Base-by-base conservation (phyloP, 1,284 basidiomycete species). In the Stygiomarasmius scandens region DNA sequence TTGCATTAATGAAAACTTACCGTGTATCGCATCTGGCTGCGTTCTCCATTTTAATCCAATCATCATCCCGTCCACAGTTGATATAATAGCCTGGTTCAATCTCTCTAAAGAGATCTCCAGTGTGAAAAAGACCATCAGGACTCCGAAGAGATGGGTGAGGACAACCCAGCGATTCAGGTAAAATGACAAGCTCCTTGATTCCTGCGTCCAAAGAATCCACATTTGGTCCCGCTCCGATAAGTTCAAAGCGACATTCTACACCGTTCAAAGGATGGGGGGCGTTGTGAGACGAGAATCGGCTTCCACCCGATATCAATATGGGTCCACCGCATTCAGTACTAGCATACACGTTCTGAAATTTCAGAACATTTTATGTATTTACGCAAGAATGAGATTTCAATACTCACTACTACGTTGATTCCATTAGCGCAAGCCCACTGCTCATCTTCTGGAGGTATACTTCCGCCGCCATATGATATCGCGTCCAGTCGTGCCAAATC, bases 51-150 rank as follows among this genome's bases (percentile, higher is more conserved):
- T 63, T 56, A 45, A 71, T 67, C 68, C 67, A 71, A 51, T 69
- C 68, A 46, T 68, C 67, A 27, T 63, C 66, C 10, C 68, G 53
- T 24, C 68, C 67, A 19, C 68, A 66, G 55, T 66, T 70, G 19
- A 62, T 49, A 49, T 66, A 70, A 14, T 59, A 63, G 19, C 67
- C 67, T 3, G 63, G 62, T 32, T 63, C 52, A 5, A 66, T 65
- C 53, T 71, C 64, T 50, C 69, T 67, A 49, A 71, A 69, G 0
- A 71, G 61, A 52, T 70, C 69, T 2, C 67, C 69, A 1, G 69
- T 67, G 36, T 55, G 46, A 38, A 69, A 58, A 54, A 71, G 66
- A 4, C 68, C 67, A 43, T 69, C 67, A 11, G 64, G 57, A 2
- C 66, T 69, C 9, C 67, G 62, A 12, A 70, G 50, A 1, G 64